Evolutionary conservation across 257 asterid species (phyloP), one percentile per base, ranked within the genome.

Genomic region (Lycium ferocissimum): DNA sequence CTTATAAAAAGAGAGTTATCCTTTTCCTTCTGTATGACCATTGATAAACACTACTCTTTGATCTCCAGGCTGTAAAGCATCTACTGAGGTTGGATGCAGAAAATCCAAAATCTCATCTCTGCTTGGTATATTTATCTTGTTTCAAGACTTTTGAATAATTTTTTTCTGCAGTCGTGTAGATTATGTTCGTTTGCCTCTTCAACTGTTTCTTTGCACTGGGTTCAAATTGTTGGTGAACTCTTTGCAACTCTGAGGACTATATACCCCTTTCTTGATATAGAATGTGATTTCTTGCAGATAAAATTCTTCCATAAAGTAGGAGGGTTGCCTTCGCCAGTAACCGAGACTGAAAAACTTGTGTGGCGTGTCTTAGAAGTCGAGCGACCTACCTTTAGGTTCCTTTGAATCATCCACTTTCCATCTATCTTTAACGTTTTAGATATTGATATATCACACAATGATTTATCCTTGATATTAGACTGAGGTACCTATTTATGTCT

Each of bases 321-420:
- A 40, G 93, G 95, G 56, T 88, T 94, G 94, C 88, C 94, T 56
- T 87, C 91, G 83, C 97, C 99, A 26, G 92, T 89, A 80, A 93
- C 94, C 22, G 97, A 91, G 86, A 84, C 92, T 45, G 98, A 95
- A 85, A 95, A 91, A 88, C 90, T 96, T 83, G 90, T 95, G 70
- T 94, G 97, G 94, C 92, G 90, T 58, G 98, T 95, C 80, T 63
- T 96, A 79, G 98, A 96, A 87, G 97, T 92, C 59, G 99, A 96
- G 85, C 93, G 97, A 66, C 91, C 92, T 80, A 82, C 90, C 38
- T 91, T 94, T 86, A 92, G 98, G 99, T 94, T 86, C 85, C 85
- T 51, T 87, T 69, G 84, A 56, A 83, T 79, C 84, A 40, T 40
- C 45, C 45, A 69, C 37, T 61, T 45, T 47, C 43, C 43, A 3